Conservation (phyloP, 352 stramenopile species). For the Globisporangium ultimum region DNA sequence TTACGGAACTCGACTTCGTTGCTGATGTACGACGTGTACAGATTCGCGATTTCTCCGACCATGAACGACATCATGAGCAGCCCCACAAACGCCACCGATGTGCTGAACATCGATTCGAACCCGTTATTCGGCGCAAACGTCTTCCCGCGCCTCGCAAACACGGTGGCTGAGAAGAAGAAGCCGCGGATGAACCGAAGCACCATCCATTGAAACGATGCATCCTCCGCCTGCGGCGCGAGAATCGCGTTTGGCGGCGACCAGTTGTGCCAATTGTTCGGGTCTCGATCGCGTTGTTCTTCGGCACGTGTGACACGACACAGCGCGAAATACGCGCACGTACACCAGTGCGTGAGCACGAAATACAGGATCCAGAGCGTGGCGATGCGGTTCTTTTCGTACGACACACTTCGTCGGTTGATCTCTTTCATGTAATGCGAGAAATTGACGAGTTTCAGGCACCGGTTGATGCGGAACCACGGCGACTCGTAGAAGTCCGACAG, state of each 20-base stretch:
- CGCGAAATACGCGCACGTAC: slow-evolving; percentile 40
- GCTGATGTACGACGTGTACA: slow-evolving; percentile 55
- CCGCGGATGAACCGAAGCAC: slow-evolving; percentile 36
- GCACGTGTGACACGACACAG: slow-evolving; percentile 13
- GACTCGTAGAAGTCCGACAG: slow-evolving; percentile 45
- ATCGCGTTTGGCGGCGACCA: slow-evolving; percentile 30
- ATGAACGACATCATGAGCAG: slow-evolving; percentile 47
- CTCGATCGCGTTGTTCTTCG: background rate
- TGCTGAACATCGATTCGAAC: slow-evolving; percentile 33
- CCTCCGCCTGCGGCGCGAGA: slow-evolving; percentile 6
- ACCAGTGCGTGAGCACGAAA: slow-evolving; percentile 51
- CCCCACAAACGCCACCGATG: slow-evolving; percentile 35
- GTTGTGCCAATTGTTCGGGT: slow-evolving; percentile 27
- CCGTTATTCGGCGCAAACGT: slow-evolving; percentile 26
- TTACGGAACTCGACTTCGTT: slow-evolving; percentile 67
- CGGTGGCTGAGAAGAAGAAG: slow-evolving; percentile 43
- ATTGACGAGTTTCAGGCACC: slow-evolving; percentile 51
- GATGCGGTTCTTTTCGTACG: slow-evolving; percentile 47
- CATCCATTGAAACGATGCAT: slow-evolving; percentile 7
- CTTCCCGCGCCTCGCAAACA: slow-evolving; percentile 44
- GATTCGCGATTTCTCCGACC: slow-evolving; percentile 43
- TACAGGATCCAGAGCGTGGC: slow-evolving; percentile 37
- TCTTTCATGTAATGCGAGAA: slow-evolving; percentile 54
- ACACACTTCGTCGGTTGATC: slow-evolving; percentile 44
- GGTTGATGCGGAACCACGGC: slow-evolving; percentile 37